These are phyloP conservation scores for Keqinozyma sinolaborantium DNA, from an alignment of 1,139 yeast species.

Conservation along the genomic window DNA sequence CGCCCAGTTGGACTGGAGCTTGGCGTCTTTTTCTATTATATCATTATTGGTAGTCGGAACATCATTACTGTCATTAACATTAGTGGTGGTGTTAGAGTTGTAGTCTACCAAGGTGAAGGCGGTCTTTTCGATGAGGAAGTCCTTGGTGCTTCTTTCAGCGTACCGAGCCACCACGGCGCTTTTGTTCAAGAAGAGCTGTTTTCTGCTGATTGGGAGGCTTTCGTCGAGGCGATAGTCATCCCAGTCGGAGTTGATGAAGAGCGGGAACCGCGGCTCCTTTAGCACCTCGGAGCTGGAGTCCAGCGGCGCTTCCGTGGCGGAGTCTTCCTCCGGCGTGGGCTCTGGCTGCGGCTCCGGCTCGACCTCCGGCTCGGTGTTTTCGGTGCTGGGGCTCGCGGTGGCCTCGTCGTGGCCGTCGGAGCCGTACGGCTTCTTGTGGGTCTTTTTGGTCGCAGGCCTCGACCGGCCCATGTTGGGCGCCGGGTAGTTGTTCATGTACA, in stretches of 20 bases:
- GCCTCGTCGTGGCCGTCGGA: background rate
- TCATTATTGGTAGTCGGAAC: slow-evolving; percentile 1
- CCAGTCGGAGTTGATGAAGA: background rate
- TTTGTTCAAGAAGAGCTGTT: background rate
- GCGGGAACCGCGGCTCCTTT: background rate
- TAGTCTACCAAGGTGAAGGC: slow-evolving; percentile 14
- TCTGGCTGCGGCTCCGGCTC: background rate
- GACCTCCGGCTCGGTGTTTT: background rate
- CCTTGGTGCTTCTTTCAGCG: slow-evolving; percentile 9
- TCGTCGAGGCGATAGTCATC: background rate
- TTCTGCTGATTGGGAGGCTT: slow-evolving; percentile 2
- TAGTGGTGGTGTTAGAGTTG: slow-evolving; percentile 13
- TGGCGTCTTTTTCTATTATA: background rate
- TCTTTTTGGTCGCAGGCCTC: background rate
- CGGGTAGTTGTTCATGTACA: slow-evolving; percentile 4
- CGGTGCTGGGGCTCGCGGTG: background rate
- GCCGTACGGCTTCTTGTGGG: background rate
- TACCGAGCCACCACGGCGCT: background rate
- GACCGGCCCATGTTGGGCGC: background rate
- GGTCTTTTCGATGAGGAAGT: slow-evolving; percentile 5
- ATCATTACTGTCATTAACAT: slow-evolving; percentile 4
- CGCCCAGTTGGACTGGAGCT: slow-evolving; percentile 20
- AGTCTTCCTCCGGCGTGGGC: background rate
- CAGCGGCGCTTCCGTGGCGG: slow-evolving; percentile 4
- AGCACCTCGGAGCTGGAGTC: slow-evolving; percentile 6